Base-by-base conservation (phyloP, 2,329 filamentous ascomycete species). In the Penicillium sp. region DNA sequence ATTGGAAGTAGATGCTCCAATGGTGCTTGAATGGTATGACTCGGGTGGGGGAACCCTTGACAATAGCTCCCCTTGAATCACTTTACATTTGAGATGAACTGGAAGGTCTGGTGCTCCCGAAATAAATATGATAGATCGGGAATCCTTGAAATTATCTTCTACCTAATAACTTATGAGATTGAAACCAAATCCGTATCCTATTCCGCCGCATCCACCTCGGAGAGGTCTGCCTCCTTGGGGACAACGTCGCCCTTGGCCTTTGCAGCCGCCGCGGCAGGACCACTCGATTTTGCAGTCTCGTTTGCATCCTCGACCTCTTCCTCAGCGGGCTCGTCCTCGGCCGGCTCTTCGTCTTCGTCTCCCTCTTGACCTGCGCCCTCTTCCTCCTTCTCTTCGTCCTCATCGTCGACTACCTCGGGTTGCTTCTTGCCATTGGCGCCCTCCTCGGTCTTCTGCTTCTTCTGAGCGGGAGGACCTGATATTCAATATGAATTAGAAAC, bases 241-340 rank as follows among this genome's bases (percentile, higher is more conserved):
- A 63, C 55, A 40, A 46, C 50, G 12, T 39, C 54, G 25, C 53
- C 65, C 64, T 66, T 71, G 8, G 52, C 62, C 54, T 64, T 65
- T 18, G 61, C 60, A 26, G 65, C 69, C 28, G 60, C 51, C 1
- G 59, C 60, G 50, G 66, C 60, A 48, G 68, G 65, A 4, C 52
- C 66, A 45, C 65, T 66, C 25, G 53, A 56, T 52, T 66, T 60
- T 8, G 65, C 64, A 3, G 66, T 67, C 9, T 63, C 61, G 29
- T 43, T 33, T 8, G 56, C 56, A 9, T 50, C 49, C 8, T 56
- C 56, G 9, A 50, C 49, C 6, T 47, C 61, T 18, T 67, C 59
- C n/a, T 63, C 59, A 5, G 49, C 54, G 5, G 45, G 58, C 9
- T 56, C 57, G 1, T 50, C 54, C 8, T 33, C 57, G 27, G 49